Evolutionary conservation across 164 flowering plant species (phyloP).

Genomic region (Tetrastigma voinierianum): DNA sequence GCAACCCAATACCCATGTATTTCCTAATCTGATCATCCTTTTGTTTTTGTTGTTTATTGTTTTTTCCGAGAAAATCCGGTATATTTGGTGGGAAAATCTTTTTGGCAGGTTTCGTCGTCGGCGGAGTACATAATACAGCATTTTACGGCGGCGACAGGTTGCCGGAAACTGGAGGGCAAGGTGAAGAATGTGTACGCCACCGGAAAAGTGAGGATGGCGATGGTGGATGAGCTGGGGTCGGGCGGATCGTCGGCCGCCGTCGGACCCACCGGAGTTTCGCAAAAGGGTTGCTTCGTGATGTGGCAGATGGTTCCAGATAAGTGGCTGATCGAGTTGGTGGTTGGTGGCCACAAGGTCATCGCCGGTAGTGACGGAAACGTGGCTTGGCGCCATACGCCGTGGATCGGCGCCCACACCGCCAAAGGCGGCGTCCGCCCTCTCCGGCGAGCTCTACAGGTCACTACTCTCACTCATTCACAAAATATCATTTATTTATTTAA

Average conservation of each 20-base stretch:
- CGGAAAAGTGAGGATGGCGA: slow-evolving; percentile 71
- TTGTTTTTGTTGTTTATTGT: neutral
- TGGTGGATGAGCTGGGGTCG: slow-evolving; percentile 49
- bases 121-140: slow-evolving; percentile 77
- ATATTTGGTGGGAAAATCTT: too few relatives aligned
- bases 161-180: slow-evolving; percentile 52
- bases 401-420: slow-evolving; percentile 78
- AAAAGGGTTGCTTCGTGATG: slow-evolving; percentile 77
- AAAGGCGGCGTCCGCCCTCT: slow-evolving; percentile 82
- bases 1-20: slow-evolving; percentile 33
- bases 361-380: slow-evolving; percentile 85
- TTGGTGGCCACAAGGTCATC: slow-evolving; percentile 57
- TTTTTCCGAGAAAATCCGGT: neutral
- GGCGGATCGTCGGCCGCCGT: slow-evolving; percentile 13
- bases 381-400: slow-evolving; percentile 90
- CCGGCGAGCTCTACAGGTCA: slow-evolving; percentile 79
- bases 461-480: slow-evolving; percentile 3
- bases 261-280: slow-evolving; percentile 17
- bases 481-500: too few relatives aligned
- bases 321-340: slow-evolving; percentile 80
- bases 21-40: neutral
- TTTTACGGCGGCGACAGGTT: slow-evolving; percentile 70
- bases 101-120: slow-evolving; percentile 49
- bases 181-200: slow-evolving; percentile 64
- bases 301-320: slow-evolving; percentile 85